Percentiles rank a stretch among this genome's conserved stretches.
These are phyloP conservation scores for Leptographium flavum DNA, from an alignment of 2,329 filamentous ascomycete species.

Conservation along the genomic window DNA sequence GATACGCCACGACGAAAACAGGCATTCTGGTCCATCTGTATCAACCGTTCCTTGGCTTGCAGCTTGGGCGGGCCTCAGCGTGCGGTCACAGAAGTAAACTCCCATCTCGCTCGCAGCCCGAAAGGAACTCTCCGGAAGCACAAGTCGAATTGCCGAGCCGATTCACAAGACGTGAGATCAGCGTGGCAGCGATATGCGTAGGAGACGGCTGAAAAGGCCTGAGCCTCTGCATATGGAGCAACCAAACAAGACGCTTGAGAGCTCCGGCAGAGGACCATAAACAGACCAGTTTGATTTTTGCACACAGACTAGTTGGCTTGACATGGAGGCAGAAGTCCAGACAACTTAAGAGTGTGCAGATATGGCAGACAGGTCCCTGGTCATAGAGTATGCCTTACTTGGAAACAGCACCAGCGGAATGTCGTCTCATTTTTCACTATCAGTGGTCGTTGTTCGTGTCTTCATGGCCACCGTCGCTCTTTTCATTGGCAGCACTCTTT, in stretches of 20 bases:
- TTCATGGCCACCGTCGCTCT: conserved; percentile 24
- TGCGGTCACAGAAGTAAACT: not conserved
- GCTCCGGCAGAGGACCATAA: conserved; percentile 25
- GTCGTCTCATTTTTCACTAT: conserved; percentile 6
- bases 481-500: no score
- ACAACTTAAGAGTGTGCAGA: conserved; percentile 96
- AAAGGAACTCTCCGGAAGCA: not conserved
- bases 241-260: conserved; percentile 34
- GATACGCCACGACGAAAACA: no score
- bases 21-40: not conserved
- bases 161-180: conserved; percentile 7
- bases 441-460: not conserved
- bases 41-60: conserved; percentile 7
- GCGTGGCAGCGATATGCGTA: not conserved
- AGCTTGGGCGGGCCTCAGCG: not conserved
- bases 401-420: no score
- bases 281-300: conserved; percentile 47
- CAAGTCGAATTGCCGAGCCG: conserved; percentile 1
- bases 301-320: conserved; percentile 95
- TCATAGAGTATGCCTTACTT: not conserved
- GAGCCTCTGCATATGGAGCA: conserved; percentile 15
- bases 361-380: not conserved
- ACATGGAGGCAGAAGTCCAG: conserved; percentile 63
- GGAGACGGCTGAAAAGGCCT: conserved; percentile 18
- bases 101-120: not conserved